Evolutionary conservation across 2,329 filamentous ascomycete genomes (phyloP).

Genomic region (Nigrospora osmanthi): DNA sequence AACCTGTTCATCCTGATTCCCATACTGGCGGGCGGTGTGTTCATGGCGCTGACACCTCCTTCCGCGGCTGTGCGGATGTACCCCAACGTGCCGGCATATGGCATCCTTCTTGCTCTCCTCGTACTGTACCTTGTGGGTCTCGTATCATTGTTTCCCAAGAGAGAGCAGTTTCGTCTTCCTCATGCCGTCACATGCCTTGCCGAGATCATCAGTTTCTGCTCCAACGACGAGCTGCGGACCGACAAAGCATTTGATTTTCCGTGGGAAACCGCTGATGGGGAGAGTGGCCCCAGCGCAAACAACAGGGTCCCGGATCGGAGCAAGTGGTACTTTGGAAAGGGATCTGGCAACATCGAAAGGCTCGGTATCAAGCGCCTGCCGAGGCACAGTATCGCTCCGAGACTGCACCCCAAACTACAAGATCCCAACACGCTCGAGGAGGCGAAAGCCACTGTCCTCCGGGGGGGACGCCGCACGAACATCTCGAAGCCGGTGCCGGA

Average conservation of each 20-base stretch:
- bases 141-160: conserved; percentile 50
- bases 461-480: not conserved
- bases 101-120: conserved; percentile 64
- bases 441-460: not conserved
- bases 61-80: conserved; percentile 53
- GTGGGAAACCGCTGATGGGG: conserved; percentile 59
- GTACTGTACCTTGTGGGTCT: conserved; percentile 62
- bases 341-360: conserved; percentile 17
- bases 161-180: conserved; percentile 58
- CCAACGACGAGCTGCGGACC: conserved; percentile 61
- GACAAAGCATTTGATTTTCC: conserved; percentile 69
- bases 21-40: conserved; percentile 60
- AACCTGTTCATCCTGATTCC: conserved; percentile 56
- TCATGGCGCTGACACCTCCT: conserved; percentile 61
- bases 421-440: not conserved
- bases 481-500: conserved; percentile 5
- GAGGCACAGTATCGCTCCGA: conserved; percentile 13
- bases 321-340: conserved; percentile 43
- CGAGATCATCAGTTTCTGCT: conserved; percentile 70
- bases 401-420: conserved; percentile 1
- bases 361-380: conserved; percentile 20
- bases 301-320: conserved; percentile 37
- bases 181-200: conserved; percentile 67
- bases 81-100: conserved; percentile 66
- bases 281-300: conserved; percentile 56